These are phyloP conservation scores for Cairneyella variabilis DNA, from an alignment of 495 filamentous ascomycete species.

Conservation along the genomic window DNA sequence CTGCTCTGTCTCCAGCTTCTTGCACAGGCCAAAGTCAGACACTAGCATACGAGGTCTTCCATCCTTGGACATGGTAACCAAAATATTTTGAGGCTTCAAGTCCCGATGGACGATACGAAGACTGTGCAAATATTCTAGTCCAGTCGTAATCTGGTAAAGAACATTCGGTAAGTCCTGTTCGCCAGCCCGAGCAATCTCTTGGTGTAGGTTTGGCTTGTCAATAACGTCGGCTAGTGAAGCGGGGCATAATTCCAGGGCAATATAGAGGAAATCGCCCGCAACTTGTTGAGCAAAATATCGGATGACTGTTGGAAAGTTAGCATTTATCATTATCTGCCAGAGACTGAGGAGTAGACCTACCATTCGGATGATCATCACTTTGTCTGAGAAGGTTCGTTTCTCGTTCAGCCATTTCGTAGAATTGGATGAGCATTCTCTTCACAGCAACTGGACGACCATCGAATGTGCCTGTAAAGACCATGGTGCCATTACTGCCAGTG, in stretches of 20 bases:
- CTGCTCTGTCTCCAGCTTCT: slow-evolving; percentile 93
- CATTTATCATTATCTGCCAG: too few species aligned
- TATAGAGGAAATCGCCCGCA: slow-evolving; percentile 88
- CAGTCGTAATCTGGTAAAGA: slow-evolving; percentile 80
- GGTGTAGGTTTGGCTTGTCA: slow-evolving; percentile 53
- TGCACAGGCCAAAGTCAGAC: slow-evolving; percentile 96
- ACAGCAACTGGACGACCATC: slow-evolving; percentile 92
- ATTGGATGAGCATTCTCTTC: slow-evolving; percentile 92
- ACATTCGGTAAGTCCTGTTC: slow-evolving; percentile 59
- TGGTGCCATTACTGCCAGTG: slow-evolving; percentile 79
- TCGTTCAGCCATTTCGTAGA: slow-evolving; percentile 91
- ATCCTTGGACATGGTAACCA: slow-evolving; percentile 62
- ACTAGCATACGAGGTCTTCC: slow-evolving; percentile 77
- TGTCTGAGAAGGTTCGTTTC: slow-evolving; percentile 87
- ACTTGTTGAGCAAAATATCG: slow-evolving; percentile 91
- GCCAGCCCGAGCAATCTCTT: slow-evolving; percentile 46
- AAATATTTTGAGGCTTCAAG: slow-evolving; percentile 94
- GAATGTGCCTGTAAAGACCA: slow-evolving; percentile 80
- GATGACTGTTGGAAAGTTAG: slow-evolving; percentile 58
- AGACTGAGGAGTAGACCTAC: slow-evolving; percentile 36
- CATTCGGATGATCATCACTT: slow-evolving; percentile 90
- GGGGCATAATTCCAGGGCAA: slow-evolving; percentile 92
- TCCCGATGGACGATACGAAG: slow-evolving; percentile 96
- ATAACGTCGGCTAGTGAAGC: slow-evolving; percentile 89
- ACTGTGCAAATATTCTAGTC: slow-evolving; percentile 82